Conservation (phyloP, 768 basidiomycete species). For the Paxillus rubicundulus region DNA sequence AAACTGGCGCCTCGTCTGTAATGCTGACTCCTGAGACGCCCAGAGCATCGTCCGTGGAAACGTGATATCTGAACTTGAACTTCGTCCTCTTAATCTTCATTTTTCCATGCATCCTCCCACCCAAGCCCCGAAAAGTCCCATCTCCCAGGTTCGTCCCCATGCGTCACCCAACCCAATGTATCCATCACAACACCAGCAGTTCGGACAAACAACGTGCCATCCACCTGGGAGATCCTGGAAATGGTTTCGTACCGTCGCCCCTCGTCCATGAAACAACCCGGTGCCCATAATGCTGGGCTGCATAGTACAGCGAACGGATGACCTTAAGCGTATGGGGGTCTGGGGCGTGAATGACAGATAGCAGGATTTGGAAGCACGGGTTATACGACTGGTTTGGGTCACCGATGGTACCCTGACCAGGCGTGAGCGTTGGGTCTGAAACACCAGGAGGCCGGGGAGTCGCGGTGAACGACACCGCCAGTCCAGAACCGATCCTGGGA, state of each 20-base stretch:
- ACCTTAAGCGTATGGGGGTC: slow-evolving; percentile 54
- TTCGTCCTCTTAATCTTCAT: slow-evolving; percentile 20
- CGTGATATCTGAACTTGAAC: no score
- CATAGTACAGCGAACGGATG: slow-evolving; percentile 47
- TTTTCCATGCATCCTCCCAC: slow-evolving; percentile 60
- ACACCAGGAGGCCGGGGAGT: slow-evolving; percentile 39
- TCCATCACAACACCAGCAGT: slow-evolving; percentile 58
- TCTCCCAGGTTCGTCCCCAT: slow-evolving; percentile 45
- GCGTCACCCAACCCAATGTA: slow-evolving; percentile 51
- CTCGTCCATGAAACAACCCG: slow-evolving; percentile 42
- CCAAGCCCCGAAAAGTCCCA: slow-evolving; percentile 61
- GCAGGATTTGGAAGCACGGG: slow-evolving; percentile 51
- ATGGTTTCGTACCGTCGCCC: slow-evolving; percentile 42
- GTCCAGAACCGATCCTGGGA: slow-evolving; percentile 47
- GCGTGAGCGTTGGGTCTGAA: not conserved
- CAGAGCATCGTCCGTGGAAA: no score
- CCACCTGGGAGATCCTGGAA: slow-evolving; percentile 40
- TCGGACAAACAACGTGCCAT: slow-evolving; percentile 57
- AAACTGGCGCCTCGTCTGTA: no score
- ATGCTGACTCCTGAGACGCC: no score
- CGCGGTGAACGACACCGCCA: slow-evolving; percentile 46
- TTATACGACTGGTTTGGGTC: slow-evolving; percentile 40
- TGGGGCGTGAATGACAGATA: slow-evolving; percentile 45
- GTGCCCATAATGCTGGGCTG: slow-evolving; percentile 46
- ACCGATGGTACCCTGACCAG: slow-evolving; percentile 30